phyloP scores from a whole-genome alignment of 805 yeast species.

The Pichia eremophila region DNA sequence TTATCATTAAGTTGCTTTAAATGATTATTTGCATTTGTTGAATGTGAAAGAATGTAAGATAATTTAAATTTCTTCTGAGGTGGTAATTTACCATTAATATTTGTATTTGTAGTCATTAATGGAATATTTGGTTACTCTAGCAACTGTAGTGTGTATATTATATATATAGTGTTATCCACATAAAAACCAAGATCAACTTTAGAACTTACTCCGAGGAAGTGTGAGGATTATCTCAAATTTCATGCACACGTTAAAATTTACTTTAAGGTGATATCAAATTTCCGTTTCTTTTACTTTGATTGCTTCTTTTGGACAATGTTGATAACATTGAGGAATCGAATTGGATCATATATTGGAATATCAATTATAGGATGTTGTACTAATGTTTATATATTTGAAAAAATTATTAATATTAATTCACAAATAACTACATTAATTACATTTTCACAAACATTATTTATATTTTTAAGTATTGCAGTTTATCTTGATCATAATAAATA shows the following conservation, averaged over 20 bases:
- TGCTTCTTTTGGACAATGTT: too few species aligned
- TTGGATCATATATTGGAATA: not conserved
- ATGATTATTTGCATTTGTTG: not conserved
- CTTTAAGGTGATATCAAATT: too few species aligned
- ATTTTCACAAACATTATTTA: slow-evolving; percentile 45
- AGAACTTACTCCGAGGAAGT: too few species aligned
- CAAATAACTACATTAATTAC: slow-evolving; percentile 45
- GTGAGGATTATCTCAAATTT: too few species aligned
- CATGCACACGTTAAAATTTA: too few species aligned
- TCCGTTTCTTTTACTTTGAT: too few species aligned
- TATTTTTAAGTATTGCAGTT: slow-evolving; percentile 35
- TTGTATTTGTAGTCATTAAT: not conserved
- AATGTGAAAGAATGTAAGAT: slow-evolving; percentile 5
- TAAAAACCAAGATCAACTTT: too few species aligned
- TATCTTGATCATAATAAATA: slow-evolving; percentile 18
- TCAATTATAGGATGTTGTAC: slow-evolving; percentile 40
- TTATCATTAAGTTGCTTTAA: slow-evolving; percentile 16
- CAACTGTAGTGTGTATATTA: too few species aligned
- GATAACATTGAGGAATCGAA: too few species aligned
- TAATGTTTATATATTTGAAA: slow-evolving; percentile 57
- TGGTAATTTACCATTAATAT: slow-evolving; percentile 1
- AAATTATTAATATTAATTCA: slow-evolving; percentile 31
- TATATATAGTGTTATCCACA: too few species aligned
- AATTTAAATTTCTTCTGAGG: slow-evolving; percentile 2
- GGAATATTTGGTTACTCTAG: not conserved